Conservation (phyloP, 805 yeast species). For the Candida parachauliodes region DNA sequence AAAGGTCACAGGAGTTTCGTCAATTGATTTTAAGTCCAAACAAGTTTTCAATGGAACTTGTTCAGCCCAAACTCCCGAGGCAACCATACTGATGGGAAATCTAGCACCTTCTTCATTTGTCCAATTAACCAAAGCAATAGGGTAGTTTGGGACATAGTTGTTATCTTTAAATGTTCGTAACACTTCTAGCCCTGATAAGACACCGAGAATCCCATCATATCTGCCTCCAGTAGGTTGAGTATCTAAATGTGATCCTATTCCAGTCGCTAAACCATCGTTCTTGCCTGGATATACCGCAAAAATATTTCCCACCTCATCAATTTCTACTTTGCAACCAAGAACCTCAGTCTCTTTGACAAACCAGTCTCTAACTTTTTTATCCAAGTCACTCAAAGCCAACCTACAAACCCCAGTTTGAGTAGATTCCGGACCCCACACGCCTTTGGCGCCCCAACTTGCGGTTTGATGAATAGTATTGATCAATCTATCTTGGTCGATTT, state of each 20-base stretch:
- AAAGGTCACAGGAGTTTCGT: slow-evolving; percentile 45
- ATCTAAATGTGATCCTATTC: slow-evolving; percentile 70
- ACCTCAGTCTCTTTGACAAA: slow-evolving; percentile 47
- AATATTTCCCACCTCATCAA: slow-evolving; percentile 67
- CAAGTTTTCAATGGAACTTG: slow-evolving; percentile 43
- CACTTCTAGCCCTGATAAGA: slow-evolving; percentile 63
- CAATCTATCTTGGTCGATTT: slow-evolving; percentile 35
- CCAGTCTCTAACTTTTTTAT: slow-evolving; percentile 66
- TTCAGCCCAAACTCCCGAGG: slow-evolving; percentile 67
- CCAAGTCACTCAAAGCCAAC: slow-evolving; percentile 58
- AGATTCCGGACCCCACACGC: slow-evolving; percentile 52
- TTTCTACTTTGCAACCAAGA: slow-evolving; percentile 54
- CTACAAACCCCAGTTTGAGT: slow-evolving; percentile 70
- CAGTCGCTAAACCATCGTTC: slow-evolving; percentile 48
- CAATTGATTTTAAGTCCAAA: slow-evolving; percentile 52
- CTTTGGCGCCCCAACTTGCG: slow-evolving; percentile 60
- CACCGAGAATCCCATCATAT: slow-evolving; percentile 72
- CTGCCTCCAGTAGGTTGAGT: slow-evolving; percentile 80
- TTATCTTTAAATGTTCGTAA: slow-evolving; percentile 62
- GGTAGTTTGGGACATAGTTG: slow-evolving; percentile 56
- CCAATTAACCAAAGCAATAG: slow-evolving; percentile 66
- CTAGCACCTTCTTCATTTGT: slow-evolving; percentile 79
- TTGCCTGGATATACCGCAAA: slow-evolving; percentile 63
- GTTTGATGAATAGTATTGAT: slow-evolving; percentile 61
- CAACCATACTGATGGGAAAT: slow-evolving; percentile 65